Base-by-base conservation (phyloP, 768 basidiomycete genomes). In the Leccinum arenicola region DNA sequence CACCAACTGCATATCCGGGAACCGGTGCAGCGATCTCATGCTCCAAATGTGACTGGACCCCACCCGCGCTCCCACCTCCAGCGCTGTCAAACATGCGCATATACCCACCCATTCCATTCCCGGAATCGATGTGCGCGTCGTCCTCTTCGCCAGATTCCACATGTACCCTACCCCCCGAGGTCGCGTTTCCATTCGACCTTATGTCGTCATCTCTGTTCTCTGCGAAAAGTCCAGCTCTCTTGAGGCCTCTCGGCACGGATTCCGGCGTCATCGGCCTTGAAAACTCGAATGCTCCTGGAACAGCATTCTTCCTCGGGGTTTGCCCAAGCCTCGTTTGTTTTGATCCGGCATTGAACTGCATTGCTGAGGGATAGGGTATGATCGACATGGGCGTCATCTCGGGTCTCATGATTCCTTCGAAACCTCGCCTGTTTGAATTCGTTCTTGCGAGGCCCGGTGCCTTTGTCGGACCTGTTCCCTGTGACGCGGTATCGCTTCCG, bases 381-480 rank as follows among this genome's bases (percentile, higher is more conserved):
- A 69, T 67, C 35, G 69, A 68, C 21, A 71, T 60, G 2, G 68
- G 68, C 9, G 52, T 48, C 51, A 67, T 55, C 52, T 60, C 59
- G 0, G 70, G 70, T 33, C 68, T 61, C 8, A 57, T 36, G 48
- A 71, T 57, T 3, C 70, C 66, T 1, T 71, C 68, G 2, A 71
- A 71, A 54, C 61, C 71, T 3, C 64, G 69, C 56, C 61, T 61
- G 7, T 33, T 55, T 21, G 50, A 14, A 23, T 54, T 59, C 3
- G 51, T 7, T 50, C 60, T 55, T 40, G 8, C 49, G 31, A 64
- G 61, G 25, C 54, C 52, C 31, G 60, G 17, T 12, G 54, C 63
- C 43, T 52, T 60, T 10, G 31, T 51, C 6, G 53, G 52, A 12
- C 38, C 59, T 33, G 25, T 27, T 23, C 49, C 54, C 45, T 50